These are phyloP conservation scores for Escallonia rubra DNA, from an alignment of 129 eudicot species.

Conservation along the genomic window DNA sequence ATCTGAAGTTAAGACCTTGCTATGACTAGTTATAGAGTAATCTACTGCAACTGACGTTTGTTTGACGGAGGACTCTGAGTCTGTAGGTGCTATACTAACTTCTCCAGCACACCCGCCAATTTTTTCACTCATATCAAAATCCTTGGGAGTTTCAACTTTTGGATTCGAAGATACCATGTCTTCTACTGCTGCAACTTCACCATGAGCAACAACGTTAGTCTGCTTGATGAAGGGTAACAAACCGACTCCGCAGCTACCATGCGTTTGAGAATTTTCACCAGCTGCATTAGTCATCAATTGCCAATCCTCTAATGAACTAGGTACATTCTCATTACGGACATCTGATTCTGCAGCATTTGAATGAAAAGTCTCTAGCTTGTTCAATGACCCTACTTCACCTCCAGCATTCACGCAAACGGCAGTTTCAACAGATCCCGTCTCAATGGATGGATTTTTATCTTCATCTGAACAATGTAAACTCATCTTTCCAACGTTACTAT, in stretches of 20 bases:
- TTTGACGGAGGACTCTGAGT: slow-evolving; percentile 5
- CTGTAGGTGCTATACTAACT: slow-evolving; percentile 1
- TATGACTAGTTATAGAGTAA: not conserved
- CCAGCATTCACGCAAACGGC: slow-evolving; percentile 11
- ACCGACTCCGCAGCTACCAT: not conserved
- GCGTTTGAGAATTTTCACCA: slow-evolving; percentile 8
- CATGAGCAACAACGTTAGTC: not conserved
- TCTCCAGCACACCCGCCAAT: not conserved
- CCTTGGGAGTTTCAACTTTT: not conserved
- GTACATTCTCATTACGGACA: not conserved
- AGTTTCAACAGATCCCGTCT: slow-evolving; percentile 4
- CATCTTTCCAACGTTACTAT: slow-evolving; percentile 13
- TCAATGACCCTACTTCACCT: slow-evolving; percentile 13
- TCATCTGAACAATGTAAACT: slow-evolving; percentile 6
- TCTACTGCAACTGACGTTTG: not conserved
- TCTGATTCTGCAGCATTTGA: slow-evolving; percentile 13
- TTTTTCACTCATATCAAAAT: not conserved
- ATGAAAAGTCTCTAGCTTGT: slow-evolving; percentile 19
- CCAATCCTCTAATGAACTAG: slow-evolving; percentile 4
- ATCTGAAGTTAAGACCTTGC: not conserved
- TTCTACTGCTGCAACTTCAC: slow-evolving; percentile 2
- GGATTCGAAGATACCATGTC: not conserved
- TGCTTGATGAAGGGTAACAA: not conserved
- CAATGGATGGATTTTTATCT: slow-evolving; percentile 10
- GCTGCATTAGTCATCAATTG: not conserved